Evolutionary conservation across 768 basidiomycete genomes (phyloP), one percentile per base, ranked within the genome.

Genomic region (Mycena rebaudengoi): DNA sequence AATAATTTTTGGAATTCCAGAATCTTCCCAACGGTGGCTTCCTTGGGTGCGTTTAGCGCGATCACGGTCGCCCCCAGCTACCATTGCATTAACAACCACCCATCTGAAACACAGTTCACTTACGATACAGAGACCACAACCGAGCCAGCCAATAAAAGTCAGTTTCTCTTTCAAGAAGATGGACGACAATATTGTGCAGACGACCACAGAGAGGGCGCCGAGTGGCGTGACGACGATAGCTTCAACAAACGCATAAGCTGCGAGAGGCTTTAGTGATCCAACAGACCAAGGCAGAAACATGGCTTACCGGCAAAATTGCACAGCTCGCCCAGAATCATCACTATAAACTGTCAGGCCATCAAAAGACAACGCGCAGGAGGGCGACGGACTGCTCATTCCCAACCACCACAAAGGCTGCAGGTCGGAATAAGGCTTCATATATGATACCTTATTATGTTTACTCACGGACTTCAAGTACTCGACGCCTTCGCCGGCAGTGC

Each of bases 171-270:
- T 88, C 67, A 99, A 89, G 80, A 98, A 93, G 66, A 96, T 82
- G 32, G 94, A 95, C 5, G 96, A 96, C 14, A 98, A 79, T 26
- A 96, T 91, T 39, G 96, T 95, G 74, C 90, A 97, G 65, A 98
- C 84, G 68, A 98, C 97, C 67, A 99, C 97, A 12, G 95, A 95
- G 52, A 99, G 85, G 6, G 96, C 96, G 35, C 97, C 97, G 69
- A 99, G 86, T 2, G 97, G 97, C 35, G 96, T 98, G 89, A 98
- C 97, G 62, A 98, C 87, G 70, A 99, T 90, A 29, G 94, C 95
- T 74, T 94, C 90, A 29, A 92, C 90, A 74, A 96, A 96, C 7
- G 94, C 93, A 73, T 96, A 95, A 46, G 89, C 89, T 88, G 72
- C 57, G 57, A 52, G 23, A 37, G 6, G 5, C 14, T 13, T 44